phyloP scores from a whole-genome alignment of 2,329 filamentous ascomycete genomes.

The Plectosphaerella plurivora region DNA sequence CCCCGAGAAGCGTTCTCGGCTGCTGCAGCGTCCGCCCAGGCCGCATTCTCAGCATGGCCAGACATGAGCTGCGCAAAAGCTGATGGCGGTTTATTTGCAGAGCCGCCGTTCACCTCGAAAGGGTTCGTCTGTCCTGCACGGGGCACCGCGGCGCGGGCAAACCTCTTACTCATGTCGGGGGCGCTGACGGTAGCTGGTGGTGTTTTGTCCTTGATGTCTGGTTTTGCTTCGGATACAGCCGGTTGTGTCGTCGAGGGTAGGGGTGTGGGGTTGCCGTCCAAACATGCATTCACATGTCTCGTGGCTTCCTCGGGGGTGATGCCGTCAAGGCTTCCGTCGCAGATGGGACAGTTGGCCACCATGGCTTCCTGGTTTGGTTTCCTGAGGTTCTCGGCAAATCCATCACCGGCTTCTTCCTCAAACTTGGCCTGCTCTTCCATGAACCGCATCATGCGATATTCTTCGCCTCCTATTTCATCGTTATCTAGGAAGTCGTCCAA shows the following conservation, averaged over 20 bases:
- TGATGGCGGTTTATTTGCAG: constrained; percentile 40
- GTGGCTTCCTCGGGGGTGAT: constrained; percentile 64
- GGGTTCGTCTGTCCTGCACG: constrained; percentile 79
- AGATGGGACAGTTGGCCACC: constrained; percentile 67
- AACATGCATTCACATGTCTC: constrained; percentile 85
- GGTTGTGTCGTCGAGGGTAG: constrained; percentile 28
- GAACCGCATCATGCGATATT: constrained; percentile 61
- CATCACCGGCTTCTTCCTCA: constrained; percentile 48
- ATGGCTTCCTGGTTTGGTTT: constrained; percentile 25
- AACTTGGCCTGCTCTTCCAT: constrained; percentile 72
- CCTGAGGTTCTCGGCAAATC: constrained; percentile 26
- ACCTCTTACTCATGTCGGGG: constrained; percentile 48
- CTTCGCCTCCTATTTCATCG: constrained; percentile 54
- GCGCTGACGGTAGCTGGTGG: constrained; percentile 22
- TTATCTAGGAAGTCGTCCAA: constrained; percentile 54
- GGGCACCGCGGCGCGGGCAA: constrained; percentile 64
- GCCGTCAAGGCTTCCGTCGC: constrained; percentile 58
- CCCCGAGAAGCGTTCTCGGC: constrained; percentile 74
- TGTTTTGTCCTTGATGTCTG: constrained; percentile 2
- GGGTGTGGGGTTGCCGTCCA: constrained; percentile 74
- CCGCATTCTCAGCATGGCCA: constrained; percentile 80
- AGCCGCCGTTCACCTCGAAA: constrained; percentile 36
- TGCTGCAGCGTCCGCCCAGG: constrained; percentile 84
- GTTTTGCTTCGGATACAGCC: constrained; percentile 10
- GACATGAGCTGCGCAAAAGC: constrained; percentile 95